Conservation (phyloP, 495 filamentous ascomycete genomes). For the Coniosporium apollinis region DNA sequence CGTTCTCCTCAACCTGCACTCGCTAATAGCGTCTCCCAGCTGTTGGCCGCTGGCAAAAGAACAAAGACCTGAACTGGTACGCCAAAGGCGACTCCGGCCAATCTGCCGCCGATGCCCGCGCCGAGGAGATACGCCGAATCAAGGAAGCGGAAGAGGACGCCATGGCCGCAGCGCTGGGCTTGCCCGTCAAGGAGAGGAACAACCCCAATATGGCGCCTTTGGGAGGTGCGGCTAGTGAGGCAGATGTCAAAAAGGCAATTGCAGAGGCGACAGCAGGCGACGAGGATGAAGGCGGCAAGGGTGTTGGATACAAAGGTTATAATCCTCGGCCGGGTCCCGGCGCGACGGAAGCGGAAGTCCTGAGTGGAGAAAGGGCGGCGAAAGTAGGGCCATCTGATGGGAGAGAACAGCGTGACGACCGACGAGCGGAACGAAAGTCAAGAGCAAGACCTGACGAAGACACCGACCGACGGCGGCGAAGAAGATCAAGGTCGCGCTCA, state of each 20-base stretch:
- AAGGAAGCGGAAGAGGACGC: slow-evolving; percentile 93
- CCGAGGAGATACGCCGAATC: slow-evolving; percentile 62
- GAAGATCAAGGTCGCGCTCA: slow-evolving; percentile 11
- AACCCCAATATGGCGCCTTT: slow-evolving; percentile 22
- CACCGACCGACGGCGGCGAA: background rate
- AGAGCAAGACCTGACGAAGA: background rate
- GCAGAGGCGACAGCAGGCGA: slow-evolving; percentile 13
- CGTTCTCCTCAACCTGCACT: background rate
- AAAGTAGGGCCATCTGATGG: background rate
- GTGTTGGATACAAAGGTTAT: slow-evolving; percentile 6
- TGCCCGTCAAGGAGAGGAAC: slow-evolving; percentile 38
- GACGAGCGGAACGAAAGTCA: slow-evolving; percentile 1
- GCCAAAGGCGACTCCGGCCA: slow-evolving; percentile 42
- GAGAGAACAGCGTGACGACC: slow-evolving; percentile 4
- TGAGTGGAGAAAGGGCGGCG: slow-evolving; percentile 1
- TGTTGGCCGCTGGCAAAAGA: slow-evolving; percentile 90
- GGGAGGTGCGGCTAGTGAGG: slow-evolving; percentile 13
- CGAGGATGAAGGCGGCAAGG: slow-evolving; percentile 10
- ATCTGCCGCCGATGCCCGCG: slow-evolving; percentile 39
- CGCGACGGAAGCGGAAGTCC: background rate
- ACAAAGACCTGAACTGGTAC: slow-evolving; percentile 79
- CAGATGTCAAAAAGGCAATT: slow-evolving; percentile 17
- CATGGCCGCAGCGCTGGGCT: slow-evolving; percentile 60
- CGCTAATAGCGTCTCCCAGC: slow-evolving; percentile 27
- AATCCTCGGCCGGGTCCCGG: slow-evolving; percentile 1